phyloP scores from a whole-genome alignment of 140 eudicot species.

The Cichorium intybus region DNA sequence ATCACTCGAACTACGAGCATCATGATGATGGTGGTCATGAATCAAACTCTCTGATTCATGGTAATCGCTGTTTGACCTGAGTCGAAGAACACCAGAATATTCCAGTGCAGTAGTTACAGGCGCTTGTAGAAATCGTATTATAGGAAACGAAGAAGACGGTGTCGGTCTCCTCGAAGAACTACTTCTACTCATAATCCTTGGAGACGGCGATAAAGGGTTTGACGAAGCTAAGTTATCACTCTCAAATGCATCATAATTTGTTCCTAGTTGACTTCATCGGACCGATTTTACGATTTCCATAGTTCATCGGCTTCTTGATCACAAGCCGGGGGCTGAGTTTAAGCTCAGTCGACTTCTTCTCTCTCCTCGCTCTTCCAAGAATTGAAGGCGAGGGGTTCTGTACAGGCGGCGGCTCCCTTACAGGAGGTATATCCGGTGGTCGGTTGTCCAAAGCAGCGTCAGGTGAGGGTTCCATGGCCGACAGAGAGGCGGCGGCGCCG shows the following conservation, averaged over 20 bases:
- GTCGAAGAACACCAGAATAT: slow-evolving; percentile 48
- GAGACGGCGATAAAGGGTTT: slow-evolving; percentile 7
- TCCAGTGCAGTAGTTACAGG: slow-evolving; percentile 62
- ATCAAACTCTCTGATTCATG: slow-evolving; percentile 25
- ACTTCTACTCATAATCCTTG: not conserved
- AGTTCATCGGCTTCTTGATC: too few species aligned
- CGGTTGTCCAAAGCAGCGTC: too few species aligned
- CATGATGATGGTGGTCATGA: slow-evolving; percentile 12
- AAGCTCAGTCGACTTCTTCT: too few species aligned
- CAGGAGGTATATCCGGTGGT: too few species aligned
- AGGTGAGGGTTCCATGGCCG: too few species aligned
- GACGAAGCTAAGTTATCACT: slow-evolving; percentile 5
- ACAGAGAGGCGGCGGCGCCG: too few species aligned
- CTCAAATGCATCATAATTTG: slow-evolving; percentile 16
- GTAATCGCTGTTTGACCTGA: slow-evolving; percentile 25
- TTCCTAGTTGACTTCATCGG: too few species aligned
- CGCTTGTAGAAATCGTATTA: slow-evolving; percentile 48
- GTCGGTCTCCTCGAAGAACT: slow-evolving; percentile 21
- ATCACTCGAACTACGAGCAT: slow-evolving; percentile 13
- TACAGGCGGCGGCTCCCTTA: too few species aligned
- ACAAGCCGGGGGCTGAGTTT: too few species aligned
- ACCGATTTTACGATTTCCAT: too few species aligned
- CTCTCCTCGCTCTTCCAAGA: too few species aligned
- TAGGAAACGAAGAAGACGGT: slow-evolving; percentile 23
- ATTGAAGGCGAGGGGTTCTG: too few species aligned